A percentile compares a stretch with the other conserved stretches of the same genome.
These are phyloP conservation scores for Fragilaria radians DNA, from an alignment of 108 stramenopile genomes.

Conservation along the genomic window DNA sequence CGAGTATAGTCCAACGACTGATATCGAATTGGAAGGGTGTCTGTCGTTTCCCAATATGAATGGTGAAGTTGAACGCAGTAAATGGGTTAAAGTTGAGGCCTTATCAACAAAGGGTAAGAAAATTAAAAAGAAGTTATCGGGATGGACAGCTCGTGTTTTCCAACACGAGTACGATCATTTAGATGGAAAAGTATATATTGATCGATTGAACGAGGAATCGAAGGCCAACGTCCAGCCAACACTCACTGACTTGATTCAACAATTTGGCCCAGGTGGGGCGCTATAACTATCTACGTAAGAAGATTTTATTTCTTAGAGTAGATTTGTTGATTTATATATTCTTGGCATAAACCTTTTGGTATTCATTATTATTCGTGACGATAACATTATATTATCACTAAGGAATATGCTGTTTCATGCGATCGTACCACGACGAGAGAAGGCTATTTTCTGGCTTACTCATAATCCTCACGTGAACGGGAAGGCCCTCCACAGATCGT, in stretches of 20 bases:
- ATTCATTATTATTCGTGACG: no score
- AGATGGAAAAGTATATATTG: constrained; percentile 79
- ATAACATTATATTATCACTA: no score
- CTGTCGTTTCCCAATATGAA: constrained; percentile 88
- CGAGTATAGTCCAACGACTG: constrained; percentile 49
- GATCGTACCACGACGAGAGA: neutral
- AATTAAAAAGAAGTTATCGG: constrained; percentile 79
- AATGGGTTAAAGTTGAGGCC: constrained; percentile 94
- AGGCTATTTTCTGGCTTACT: neutral
- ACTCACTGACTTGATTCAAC: constrained; percentile 60
- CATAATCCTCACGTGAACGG: constrained; percentile 21
- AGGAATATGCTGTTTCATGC: no score
- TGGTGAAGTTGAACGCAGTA: constrained; percentile 67
- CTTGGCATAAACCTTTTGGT: no score
- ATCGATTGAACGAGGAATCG: constrained; percentile 64
- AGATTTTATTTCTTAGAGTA: no score
- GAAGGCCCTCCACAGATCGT: constrained; percentile 56
- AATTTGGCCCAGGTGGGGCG: constrained; percentile 66
- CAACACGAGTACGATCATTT: constrained; percentile 99
- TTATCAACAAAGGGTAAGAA: constrained; percentile 65
- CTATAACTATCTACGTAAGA: constrained; percentile 40
- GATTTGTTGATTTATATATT: no score
- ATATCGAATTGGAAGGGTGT: constrained; percentile 84
- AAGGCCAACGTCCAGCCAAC: constrained; percentile 44
- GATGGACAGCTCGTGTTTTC: constrained; percentile 87